These are phyloP conservation scores for Elsinoe batatas DNA, from an alignment of 2,329 filamentous ascomycete species.

Conservation along the genomic window DNA sequence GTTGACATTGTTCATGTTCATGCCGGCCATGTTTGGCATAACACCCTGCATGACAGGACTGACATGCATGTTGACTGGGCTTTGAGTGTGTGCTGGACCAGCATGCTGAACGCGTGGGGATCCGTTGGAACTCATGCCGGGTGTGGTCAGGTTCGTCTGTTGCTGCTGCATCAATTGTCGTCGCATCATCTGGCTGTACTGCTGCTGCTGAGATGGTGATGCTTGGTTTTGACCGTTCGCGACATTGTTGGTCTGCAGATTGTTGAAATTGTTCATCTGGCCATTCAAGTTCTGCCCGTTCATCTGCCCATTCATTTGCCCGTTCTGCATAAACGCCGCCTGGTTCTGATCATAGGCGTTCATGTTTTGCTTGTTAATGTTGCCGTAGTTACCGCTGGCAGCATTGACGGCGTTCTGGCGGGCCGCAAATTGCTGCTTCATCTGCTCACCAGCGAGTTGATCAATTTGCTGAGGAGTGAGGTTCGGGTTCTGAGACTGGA, in stretches of 20 bases:
- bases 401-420: conserved; percentile 29
- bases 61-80: conserved; percentile 12
- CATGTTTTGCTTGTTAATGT: conserved; percentile 13
- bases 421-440: conserved; percentile 28
- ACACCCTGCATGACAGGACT: conserved; percentile 11
- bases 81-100: conserved; percentile 9
- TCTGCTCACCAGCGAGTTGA: conserved; percentile 42
- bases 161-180: conserved; percentile 22
- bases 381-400: conserved; percentile 25
- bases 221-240: conserved; percentile 17
- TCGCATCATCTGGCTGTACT: conserved; percentile 26
- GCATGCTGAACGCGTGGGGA: conserved; percentile 4
- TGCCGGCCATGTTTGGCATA: conserved; percentile 9
- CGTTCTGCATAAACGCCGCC: conserved; percentile 14
- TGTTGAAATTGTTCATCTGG: conserved; percentile 13
- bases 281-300: conserved; percentile 6
- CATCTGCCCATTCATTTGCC: conserved; percentile 10
- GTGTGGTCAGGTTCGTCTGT: conserved; percentile 8
- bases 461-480: conserved; percentile 45
- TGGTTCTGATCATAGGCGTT: conserved; percentile 14
- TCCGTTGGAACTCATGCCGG: conserved; percentile 6
- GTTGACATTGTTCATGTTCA: conserved; percentile 11
- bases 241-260: conserved; percentile 14
- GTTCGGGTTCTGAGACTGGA: conserved; percentile 43
- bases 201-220: conserved; percentile 16